Evolutionary conservation across 805 yeast genomes (phyloP), one percentile per base, ranked within the genome.

Genomic region (Candida railenensis): DNA sequence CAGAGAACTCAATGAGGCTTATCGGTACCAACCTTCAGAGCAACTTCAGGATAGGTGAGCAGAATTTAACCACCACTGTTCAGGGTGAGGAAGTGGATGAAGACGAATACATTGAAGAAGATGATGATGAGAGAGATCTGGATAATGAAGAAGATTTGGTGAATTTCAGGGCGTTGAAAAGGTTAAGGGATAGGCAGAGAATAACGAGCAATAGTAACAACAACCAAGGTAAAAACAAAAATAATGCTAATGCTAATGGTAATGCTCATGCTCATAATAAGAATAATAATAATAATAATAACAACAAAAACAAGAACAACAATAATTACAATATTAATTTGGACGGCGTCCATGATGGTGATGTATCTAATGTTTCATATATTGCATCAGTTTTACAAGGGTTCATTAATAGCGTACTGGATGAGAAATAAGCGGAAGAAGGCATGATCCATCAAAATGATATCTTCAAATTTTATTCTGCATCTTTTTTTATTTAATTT

Each of bases 11-110:
- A 38, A 67, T 70, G 66, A 56, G 63, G 34, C 57, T 68, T 16
- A 61, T 66, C 3, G 62, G 62, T 37, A 66, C 73, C 12, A 70
- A 61, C 48, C 58, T 72, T 42, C 61, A 59, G 53, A 61, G 63
- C 47, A 71, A 71, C 47, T 72, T 72, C 48, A 47, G 62, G 42
- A 69, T 72, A 21, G 75, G 64, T 44, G 68, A 62, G 21, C 64
- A 60, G 37, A 56, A 55, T 40, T 52, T 49, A 28, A 49, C 51
- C 25, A 18, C 37, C 14, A 15, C 40, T 3, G 30, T 22, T 12
- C 37, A 41, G 5, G 54, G 48, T 15, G 56, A 50, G 22, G 61
- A 53, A 11, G 53, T 60, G 34, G 62, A 60, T 32, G 66, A 58
- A 22, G 68, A 59, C 15, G 60, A 52, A 15, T 46, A 49, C 22